Evolutionary conservation across 2,329 filamentous ascomycete species (phyloP), one percentile per base, ranked within the genome.

Genomic region (Fusarium musae): DNA sequence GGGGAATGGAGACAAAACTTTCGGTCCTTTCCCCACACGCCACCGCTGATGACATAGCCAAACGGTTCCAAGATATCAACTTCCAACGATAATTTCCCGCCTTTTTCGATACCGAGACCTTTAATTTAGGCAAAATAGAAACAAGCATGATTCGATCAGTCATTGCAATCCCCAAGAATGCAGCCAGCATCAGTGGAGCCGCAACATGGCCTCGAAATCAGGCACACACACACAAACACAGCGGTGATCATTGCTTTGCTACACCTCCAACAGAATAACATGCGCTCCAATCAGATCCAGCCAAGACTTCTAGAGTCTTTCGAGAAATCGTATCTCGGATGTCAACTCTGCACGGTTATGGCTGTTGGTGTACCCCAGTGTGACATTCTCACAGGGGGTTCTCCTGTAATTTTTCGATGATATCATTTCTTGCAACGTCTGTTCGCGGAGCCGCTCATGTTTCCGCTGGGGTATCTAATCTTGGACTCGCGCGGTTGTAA

Each of bases 1-100:
- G 70, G 59, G 70, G 70, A 63, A 58, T 34, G 46, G 40, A 53
- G 56, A 49, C 28, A 40, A 54, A n/a, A n/a, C 63, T 28, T 73
- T 78, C 66, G 71, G 76, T 28, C 69, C 74, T 76, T 78, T 78
- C 76, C 75, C 76, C 74, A 70, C 72, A 70, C 62, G 50, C 21
- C 30, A 28, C 44, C 44, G 56, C n/a, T 59, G 56, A 68, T 69
- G 73, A 73, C 63, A 65, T 70, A 60, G 59, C 47, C 39, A 56
- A 59, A 15, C 8, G 15, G 44, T 26, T 52, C 23, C 34, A 39
- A 44, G 39, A 47, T 39, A 17, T 6, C 28, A 23, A 3, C 0
- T 1, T 30, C 10, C 11, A 37, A 37, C n/a, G 19, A 40, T 34
- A 40, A 40, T 54, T 53, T 54, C 23, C 50, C 34, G 50, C 34